These are phyloP conservation scores for Micractinium conductrix DNA, from an alignment of 139 green algal genomes.

Conservation along the genomic window DNA sequence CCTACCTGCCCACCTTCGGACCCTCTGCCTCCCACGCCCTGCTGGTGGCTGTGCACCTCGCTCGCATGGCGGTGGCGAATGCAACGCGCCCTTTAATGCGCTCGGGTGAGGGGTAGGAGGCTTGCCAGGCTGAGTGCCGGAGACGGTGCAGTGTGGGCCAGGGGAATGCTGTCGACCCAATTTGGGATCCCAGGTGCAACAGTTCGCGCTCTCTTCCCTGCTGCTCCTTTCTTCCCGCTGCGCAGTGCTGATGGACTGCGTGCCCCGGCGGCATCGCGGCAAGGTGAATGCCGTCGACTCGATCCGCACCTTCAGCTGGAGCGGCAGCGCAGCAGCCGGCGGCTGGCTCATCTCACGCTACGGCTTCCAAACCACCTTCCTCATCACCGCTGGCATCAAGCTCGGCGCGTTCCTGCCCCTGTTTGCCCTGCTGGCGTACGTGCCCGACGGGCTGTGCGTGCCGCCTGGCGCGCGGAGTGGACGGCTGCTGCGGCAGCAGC, in stretches of 20 bases:
- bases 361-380: constrained; percentile 54
- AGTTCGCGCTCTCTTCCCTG: no score
- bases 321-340: constrained; percentile 49
- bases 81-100: constrained; percentile 50
- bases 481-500: constrained; percentile 13
- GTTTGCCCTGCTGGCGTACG: constrained; percentile 22
- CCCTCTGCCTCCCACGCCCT: not conserved
- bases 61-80: constrained; percentile 49
- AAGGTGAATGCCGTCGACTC: constrained; percentile 58
- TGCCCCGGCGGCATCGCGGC: constrained; percentile 38
- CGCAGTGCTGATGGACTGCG: constrained; percentile 55
- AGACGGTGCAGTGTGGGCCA: no score
- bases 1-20: constrained; percentile 37
- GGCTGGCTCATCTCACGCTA: constrained; percentile 54
- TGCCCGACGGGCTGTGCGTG: constrained; percentile 28
- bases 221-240: no score
- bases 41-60: constrained; percentile 48
- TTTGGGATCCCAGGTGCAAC: no score
- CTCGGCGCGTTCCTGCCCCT: constrained; percentile 35
- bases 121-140: no score
- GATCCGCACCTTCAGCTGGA: constrained; percentile 56
- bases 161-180: no score
- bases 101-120: not conserved
- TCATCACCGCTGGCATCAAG: constrained; percentile 57
- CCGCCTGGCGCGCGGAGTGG: not conserved